phyloP scores from a whole-genome alignment of 257 asterid genomes.

The Solanum rostratum region DNA sequence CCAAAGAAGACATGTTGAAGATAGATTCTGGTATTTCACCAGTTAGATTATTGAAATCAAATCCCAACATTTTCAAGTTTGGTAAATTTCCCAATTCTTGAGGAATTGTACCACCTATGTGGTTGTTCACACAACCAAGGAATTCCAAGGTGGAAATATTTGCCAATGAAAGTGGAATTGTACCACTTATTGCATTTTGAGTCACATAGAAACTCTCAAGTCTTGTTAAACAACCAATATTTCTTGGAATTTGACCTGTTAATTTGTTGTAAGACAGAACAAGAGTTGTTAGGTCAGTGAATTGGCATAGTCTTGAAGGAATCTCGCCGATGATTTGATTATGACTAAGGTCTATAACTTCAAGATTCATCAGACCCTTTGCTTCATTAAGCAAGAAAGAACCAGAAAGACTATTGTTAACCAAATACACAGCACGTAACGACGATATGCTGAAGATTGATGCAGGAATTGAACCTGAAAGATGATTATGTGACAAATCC shows the following conservation, averaged over 20 bases:
- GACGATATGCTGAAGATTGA: conserved; percentile 18
- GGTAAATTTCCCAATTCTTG: conserved; percentile 9
- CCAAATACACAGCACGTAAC: conserved; percentile 3
- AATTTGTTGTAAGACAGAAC: conserved; percentile 11
- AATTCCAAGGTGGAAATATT: conserved; percentile 20
- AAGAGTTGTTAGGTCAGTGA: not conserved
- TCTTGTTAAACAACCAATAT: conserved; percentile 16
- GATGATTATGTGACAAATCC: not conserved
- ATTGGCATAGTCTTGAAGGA: conserved; percentile 17
- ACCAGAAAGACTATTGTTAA: conserved; percentile 18
- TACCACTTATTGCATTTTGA: conserved; percentile 10
- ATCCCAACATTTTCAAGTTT: conserved; percentile 18
- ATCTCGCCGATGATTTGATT: conserved; percentile 13
- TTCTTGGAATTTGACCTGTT: conserved; percentile 15
- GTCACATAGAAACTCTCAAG: conserved; percentile 13
- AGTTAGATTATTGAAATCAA: conserved; percentile 12
- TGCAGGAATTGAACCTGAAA: conserved; percentile 21
- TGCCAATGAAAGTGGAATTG: conserved; percentile 16
- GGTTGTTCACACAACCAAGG: conserved; percentile 13
- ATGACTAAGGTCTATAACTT: conserved; percentile 9
- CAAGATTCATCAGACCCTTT: not conserved
- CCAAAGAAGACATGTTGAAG: conserved; percentile 24
- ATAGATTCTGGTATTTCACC: conserved; percentile 25
- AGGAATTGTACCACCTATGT: conserved; percentile 21
- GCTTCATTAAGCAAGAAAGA: not conserved